Evolutionary conservation across 2,329 filamentous ascomycete species (phyloP).

Genomic region (Aspergillus fructus): DNA sequence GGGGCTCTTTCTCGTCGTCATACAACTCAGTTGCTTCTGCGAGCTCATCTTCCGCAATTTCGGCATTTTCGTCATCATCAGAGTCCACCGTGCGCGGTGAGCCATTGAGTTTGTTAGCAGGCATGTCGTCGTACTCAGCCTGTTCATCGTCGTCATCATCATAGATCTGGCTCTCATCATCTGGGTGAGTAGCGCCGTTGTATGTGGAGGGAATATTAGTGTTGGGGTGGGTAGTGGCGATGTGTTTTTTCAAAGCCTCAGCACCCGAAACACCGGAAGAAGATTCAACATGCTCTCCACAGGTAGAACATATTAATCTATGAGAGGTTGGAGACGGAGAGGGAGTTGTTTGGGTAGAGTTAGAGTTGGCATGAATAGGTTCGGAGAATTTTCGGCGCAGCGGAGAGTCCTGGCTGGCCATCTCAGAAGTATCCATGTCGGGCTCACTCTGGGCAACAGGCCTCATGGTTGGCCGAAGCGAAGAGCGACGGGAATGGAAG

Average conservation of each 20-base stretch:
- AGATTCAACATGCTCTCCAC: slow-evolving; percentile 34
- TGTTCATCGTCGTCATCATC: slow-evolving; percentile 20
- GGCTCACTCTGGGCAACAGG: slow-evolving; percentile 34
- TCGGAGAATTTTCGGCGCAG: slow-evolving; percentile 42
- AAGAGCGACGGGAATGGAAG: slow-evolving; percentile 2
- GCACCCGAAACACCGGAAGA: slow-evolving; percentile 23
- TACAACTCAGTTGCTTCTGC: slow-evolving; percentile 19
- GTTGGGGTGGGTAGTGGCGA: slow-evolving; percentile 34
- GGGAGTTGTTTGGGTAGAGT: slow-evolving; percentile 35
- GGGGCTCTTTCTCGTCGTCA: slow-evolving; percentile 13
- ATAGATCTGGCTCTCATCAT: slow-evolving; percentile 18
- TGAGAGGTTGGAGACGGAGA: slow-evolving; percentile 31
- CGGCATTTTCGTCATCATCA: slow-evolving; percentile 14
- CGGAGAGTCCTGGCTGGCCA: slow-evolving; percentile 38
- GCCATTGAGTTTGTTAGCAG: slow-evolving; percentile 10
- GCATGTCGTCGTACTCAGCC: slow-evolving; percentile 15
- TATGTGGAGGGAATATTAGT: slow-evolving; percentile 26
- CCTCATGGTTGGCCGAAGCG: slow-evolving; percentile 26
- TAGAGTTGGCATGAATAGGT: slow-evolving; percentile 33
- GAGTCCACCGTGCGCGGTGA: slow-evolving; percentile 16
- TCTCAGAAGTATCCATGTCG: slow-evolving; percentile 38
- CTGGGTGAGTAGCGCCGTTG: slow-evolving; percentile 25
- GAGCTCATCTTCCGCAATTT: slow-evolving; percentile 18
- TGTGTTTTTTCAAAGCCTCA: slow-evolving; percentile 33
- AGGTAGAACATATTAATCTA: slow-evolving; percentile 37